Evolutionary conservation across 257 asterid genomes (phyloP), one percentile per base, ranked within the genome.

Genomic region (Cordia subcordata): DNA sequence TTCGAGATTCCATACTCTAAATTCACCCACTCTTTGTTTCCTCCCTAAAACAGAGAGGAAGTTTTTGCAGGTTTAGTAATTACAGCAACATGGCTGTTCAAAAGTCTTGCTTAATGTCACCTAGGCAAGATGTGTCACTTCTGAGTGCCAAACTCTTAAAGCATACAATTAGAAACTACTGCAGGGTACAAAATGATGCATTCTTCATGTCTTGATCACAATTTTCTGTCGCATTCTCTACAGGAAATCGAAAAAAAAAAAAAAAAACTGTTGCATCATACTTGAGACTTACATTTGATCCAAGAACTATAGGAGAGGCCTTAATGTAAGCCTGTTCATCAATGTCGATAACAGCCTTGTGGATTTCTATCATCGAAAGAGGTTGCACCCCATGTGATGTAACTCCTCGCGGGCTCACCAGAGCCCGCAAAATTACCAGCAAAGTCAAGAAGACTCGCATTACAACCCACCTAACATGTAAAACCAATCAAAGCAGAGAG

Each of bases 291-390:
- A 84, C 99, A 32, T 75, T 77, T 53, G 57, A 56, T 53, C 99
- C 99, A 50, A 92, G 96, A 75, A 86, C 60, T 32, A 89, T 75
- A 16, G 99, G 96, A 67, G 84, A 71, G 8, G 86, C 96, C 67
- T 72, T 84, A 23, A 92, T 70, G 38, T 49, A 78, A 45, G 99
- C 92, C 57, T 63, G 35, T 17, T 57, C 40, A 49, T 92, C 88
- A 49, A 86, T 62, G 50, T 79, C 87, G 61, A 79, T 45, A 46
- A 86, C 83, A 23, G 90, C 67, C 55, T 79, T 82, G 61, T 86
- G 87, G 35, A 92, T 66, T 3, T 76, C 78, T 49, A 92, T 79
- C 20, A 47, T 33, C 6, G 94, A 72, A 45, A 92, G 88, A 14
- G 99, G 96, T 51, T 92, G 96, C 70, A 58, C 79, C 63, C 88